These are phyloP conservation scores for Aspergillus japonicus DNA, from an alignment of 2,329 filamentous ascomycete species.

Conservation along the genomic window DNA sequence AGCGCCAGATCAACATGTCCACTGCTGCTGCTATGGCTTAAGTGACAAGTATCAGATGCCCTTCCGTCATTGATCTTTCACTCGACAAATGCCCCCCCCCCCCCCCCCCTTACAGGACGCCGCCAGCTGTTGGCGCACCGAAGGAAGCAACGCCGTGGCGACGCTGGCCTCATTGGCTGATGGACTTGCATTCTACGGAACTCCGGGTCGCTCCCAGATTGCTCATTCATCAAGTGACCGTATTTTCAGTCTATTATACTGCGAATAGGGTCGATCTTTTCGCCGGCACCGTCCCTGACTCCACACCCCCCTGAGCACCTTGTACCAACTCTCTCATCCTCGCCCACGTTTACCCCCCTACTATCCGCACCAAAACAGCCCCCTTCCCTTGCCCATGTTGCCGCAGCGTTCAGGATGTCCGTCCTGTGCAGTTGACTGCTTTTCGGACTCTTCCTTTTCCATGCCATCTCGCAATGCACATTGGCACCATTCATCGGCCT, in stretches of 20 bases:
- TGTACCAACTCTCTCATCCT: slow-evolving; percentile 4
- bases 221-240: slow-evolving; percentile 4
- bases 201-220: slow-evolving; percentile 11
- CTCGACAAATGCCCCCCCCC: slow-evolving; percentile 14
- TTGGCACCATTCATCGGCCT: slow-evolving; percentile 14
- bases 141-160: slow-evolving; percentile 21
- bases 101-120: slow-evolving; percentile 14
- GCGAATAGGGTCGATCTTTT: slow-evolving; percentile 1
- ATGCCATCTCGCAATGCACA: slow-evolving; percentile 21
- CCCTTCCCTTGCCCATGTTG: slow-evolving; percentile 4
- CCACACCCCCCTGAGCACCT: not conserved
- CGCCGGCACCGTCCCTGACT: not conserved
- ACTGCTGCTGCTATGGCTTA: slow-evolving; percentile 42
- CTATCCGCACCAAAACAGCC: slow-evolving; percentile 2
- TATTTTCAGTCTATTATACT: not conserved
- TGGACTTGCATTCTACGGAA: slow-evolving; percentile 11
- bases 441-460: slow-evolving; percentile 22
- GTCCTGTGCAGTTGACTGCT: slow-evolving; percentile 9
- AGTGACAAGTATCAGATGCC: slow-evolving; percentile 10
- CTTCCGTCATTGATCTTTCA: slow-evolving; percentile 11
- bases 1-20: slow-evolving; percentile 65
- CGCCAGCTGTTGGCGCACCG: slow-evolving; percentile 13
- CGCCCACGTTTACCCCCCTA: slow-evolving; percentile 5
- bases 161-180: slow-evolving; percentile 10
- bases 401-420: slow-evolving; percentile 9